Evolutionary conservation across 345 rosid genomes (phyloP).

Genomic region (Eucalyptus marginata): DNA sequence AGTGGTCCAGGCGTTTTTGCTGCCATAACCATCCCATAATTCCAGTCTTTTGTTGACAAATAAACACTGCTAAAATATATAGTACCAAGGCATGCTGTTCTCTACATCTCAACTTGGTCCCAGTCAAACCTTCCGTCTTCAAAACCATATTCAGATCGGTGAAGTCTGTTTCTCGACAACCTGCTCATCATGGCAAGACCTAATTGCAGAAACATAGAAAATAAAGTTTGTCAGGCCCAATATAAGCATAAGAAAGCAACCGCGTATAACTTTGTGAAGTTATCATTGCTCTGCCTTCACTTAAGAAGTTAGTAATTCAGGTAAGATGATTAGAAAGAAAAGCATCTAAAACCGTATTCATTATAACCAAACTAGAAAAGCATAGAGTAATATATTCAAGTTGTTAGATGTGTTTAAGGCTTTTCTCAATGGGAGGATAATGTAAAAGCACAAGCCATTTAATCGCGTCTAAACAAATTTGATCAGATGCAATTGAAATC

Average conservation of each 20-base stretch:
- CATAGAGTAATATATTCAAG: background rate
- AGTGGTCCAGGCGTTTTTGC: background rate
- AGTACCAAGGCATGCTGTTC: background rate
- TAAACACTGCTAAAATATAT: background rate
- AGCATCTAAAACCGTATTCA: background rate
- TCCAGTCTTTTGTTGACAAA: background rate
- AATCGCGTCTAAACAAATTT: background rate
- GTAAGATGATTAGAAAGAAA: background rate
- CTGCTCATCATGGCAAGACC: conserved; percentile 49
- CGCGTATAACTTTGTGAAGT: background rate
- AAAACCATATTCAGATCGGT: conserved; percentile 5
- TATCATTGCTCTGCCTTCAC: background rate
- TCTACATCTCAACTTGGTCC: conserved; percentile 23
- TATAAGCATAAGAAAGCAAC: background rate
- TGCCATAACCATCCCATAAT: background rate
- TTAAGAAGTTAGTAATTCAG: background rate
- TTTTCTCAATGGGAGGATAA: background rate
- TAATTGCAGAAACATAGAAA: conserved; percentile 1
- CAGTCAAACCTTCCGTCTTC: conserved; percentile 17
- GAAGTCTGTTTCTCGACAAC: conserved; percentile 28
- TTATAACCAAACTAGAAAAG: background rate
- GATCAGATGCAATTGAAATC: background rate
- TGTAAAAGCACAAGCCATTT: background rate
- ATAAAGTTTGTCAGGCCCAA: background rate
- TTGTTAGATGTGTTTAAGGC: background rate